These are phyloP conservation scores for Lanzia echinophila DNA, from an alignment of 2,329 filamentous ascomycete genomes.

Conservation along the genomic window DNA sequence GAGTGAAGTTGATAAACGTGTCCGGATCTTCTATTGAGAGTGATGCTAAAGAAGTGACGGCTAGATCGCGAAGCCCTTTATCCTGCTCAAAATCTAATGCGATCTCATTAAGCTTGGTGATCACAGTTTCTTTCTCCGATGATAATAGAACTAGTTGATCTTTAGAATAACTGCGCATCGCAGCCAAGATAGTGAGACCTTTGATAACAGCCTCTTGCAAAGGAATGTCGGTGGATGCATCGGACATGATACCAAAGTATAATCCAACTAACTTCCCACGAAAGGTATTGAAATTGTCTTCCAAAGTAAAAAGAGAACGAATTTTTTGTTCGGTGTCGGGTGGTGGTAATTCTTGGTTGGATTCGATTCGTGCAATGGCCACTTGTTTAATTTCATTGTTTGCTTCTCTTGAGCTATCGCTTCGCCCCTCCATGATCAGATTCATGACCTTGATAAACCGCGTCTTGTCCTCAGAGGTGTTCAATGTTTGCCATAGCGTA, in stretches of 20 bases:
- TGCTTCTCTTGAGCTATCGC: no score
- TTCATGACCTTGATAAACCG: slow-evolving; percentile 26
- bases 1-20: slow-evolving; percentile 20
- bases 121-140: slow-evolving; percentile 19
- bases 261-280: slow-evolving; percentile 7
- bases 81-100: slow-evolving; percentile 11
- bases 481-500: slow-evolving; percentile 1
- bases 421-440: slow-evolving; percentile 21
- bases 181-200: slow-evolving; percentile 22
- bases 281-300: slow-evolving; percentile 8
- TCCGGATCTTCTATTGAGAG: slow-evolving; percentile 20
- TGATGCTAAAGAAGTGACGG: slow-evolving; percentile 19
- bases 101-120: slow-evolving; percentile 22
- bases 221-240: slow-evolving; percentile 13
- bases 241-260: slow-evolving; percentile 20
- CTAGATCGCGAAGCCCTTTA: slow-evolving; percentile 15
- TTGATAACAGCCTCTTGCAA: slow-evolving; percentile 20
- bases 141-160: slow-evolving; percentile 15
- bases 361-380: not conserved
- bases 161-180: slow-evolving; percentile 17
- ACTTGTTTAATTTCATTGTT: not conserved
- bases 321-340: not conserved
- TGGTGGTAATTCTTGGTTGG: not conserved
- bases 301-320: not conserved
- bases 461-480: slow-evolving; percentile 8